Evolutionary conservation across 257 asterid genomes (phyloP).

Genomic region (Penstemon davidsonii): DNA sequence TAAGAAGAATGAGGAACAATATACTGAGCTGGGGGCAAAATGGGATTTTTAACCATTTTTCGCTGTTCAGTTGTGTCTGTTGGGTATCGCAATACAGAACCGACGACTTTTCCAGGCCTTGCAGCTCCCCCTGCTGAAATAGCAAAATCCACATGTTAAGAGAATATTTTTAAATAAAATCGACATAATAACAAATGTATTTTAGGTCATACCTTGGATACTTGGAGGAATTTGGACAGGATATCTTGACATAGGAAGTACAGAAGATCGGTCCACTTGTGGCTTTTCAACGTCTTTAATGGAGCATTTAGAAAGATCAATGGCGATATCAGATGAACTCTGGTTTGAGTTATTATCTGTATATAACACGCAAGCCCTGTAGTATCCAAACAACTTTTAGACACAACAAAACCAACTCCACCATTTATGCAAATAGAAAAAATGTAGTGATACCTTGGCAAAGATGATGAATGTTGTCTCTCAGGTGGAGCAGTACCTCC

Average conservation of each 20-base stretch:
- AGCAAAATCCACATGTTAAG: neutral
- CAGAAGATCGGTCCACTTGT: constrained; percentile 47
- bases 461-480: constrained; percentile 94
- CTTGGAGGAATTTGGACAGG: constrained; percentile 84
- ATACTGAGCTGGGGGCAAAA: constrained; percentile 52
- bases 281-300: constrained; percentile 71
- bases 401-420: no score
- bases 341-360: constrained; percentile 54
- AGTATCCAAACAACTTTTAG: constrained; percentile 34
- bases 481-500: constrained; percentile 83
- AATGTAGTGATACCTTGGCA: constrained; percentile 63
- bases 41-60: constrained; percentile 57
- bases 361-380: constrained; percentile 75
- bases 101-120: constrained; percentile 74
- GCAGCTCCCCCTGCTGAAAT: constrained; percentile 63
- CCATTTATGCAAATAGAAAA: neutral
- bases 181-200: neutral
- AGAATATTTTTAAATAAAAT: neutral
- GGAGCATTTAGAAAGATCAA: constrained; percentile 71
- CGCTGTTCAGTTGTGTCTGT: constrained; percentile 60
- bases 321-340: constrained; percentile 49
- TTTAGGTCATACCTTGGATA: constrained; percentile 58
- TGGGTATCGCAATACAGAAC: constrained; percentile 62
- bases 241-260: constrained; percentile 58
- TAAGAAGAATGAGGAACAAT: constrained; percentile 50